Evolutionary conservation across 768 basidiomycete genomes (phyloP), one percentile per base, ranked within the genome.

Genomic region (Phanerochaete carnosa): DNA sequence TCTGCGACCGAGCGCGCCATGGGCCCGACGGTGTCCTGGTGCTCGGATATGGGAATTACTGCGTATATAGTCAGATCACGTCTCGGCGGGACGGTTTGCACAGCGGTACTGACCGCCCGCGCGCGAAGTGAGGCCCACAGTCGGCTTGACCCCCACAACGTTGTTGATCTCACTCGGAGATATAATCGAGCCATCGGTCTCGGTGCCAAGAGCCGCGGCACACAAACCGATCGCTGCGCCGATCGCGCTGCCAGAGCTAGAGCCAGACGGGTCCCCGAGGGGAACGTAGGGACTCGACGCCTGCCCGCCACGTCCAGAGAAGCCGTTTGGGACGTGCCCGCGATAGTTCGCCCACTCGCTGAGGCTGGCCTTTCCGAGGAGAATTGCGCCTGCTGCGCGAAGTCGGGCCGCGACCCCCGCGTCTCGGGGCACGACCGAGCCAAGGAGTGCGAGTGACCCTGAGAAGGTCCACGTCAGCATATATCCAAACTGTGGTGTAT

Each of bases 261-360:
- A 76, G 28, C 77, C 78, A 28, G 70, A 73, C 1, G 80, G 75
- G 57, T 77, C 64, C 16, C 73, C 77, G n/a, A 70, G 67, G 22
- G 77, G 79, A 45, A 74, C 75, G 64, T 79, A 83, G 2, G 79
- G 73, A 45, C 67, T 70, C 6, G 72, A 74, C 1, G 70, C 67
- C 68, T 80, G 82, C 8, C 82, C 82, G 12, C 78, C 79, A 12
- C 77, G 75, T 9, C 75, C 77, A 15, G 80, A 81, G 66, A 77
- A 83, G 25, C 80, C 81, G 9, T 70, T 64, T 11, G 78, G 72
- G 1, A 77, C 69, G 12, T 29, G 39, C 0, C 73, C 77, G 30
- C 80, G 74, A 57, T 70, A 78, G 60, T 74, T 64, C 11, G 79
- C 74, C 75, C 77, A 81, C 66, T 81, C 78, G 19, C 75, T 76